Percentiles rank a stretch among this genome's conserved stretches.
Conservation (phyloP, 2,329 filamentous ascomycete genomes). For the Xylaria arbuscula region DNA sequence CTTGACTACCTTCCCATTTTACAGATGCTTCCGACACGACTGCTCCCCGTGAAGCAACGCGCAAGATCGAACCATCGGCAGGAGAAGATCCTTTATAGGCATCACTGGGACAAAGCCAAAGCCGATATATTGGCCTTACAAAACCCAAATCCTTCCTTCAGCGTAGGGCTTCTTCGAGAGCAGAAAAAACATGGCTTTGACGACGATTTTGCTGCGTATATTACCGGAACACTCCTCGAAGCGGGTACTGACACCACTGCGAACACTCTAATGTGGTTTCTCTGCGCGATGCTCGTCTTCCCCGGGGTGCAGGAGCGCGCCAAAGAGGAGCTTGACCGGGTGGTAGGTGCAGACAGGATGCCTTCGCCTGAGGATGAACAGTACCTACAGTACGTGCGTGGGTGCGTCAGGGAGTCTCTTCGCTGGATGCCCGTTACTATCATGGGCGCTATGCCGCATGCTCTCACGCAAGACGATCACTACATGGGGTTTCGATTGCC, state of each 20-base stretch:
- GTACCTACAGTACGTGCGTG: slow-evolving; percentile 62
- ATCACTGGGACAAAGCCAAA: slow-evolving; percentile 30
- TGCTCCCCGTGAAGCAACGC: slow-evolving; percentile 21
- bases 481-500: slow-evolving; percentile 58
- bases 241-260: slow-evolving; percentile 57
- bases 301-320: slow-evolving; percentile 60
- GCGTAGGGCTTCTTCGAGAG: slow-evolving; percentile 42
- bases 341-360: slow-evolving; percentile 60
- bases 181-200: slow-evolving; percentile 49
- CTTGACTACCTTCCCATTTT: slow-evolving; percentile 32
- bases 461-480: slow-evolving; percentile 56
- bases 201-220: slow-evolving; percentile 51
- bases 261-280: slow-evolving; percentile 58
- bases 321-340: slow-evolving; percentile 65
- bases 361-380: slow-evolving; percentile 61
- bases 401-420: slow-evolving; percentile 66
- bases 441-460: slow-evolving; percentile 56
- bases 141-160: slow-evolving; percentile 42
- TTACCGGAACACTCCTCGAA: slow-evolving; percentile 44
- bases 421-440: slow-evolving; percentile 59
- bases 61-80: slow-evolving; percentile 23
- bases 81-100: slow-evolving; percentile 28
- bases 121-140: slow-evolving; percentile 10
- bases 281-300: slow-evolving; percentile 61
- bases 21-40: slow-evolving; percentile 27